Percentiles rank a stretch among this genome's conserved stretches.
Evolutionary conservation across 805 yeast genomes (phyloP).

Genomic region (Blastobotrys chiropterorum): DNA sequence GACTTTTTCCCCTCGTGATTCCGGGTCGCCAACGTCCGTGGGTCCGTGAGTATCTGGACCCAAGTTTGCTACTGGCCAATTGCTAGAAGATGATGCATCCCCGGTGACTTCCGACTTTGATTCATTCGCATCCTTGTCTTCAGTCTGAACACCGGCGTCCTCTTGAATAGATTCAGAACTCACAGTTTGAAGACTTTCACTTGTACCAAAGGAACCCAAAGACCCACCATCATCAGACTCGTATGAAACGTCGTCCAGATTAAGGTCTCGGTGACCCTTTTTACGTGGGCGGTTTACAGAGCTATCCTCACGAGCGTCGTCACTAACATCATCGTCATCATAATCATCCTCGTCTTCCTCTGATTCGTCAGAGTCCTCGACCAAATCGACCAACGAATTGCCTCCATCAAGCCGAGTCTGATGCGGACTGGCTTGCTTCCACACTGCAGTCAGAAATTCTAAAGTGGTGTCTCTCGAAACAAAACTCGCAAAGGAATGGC

Average conservation of each 20-base stretch:
- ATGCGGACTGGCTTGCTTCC: conserved; percentile 44
- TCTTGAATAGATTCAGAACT: neutral
- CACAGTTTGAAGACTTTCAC: neutral
- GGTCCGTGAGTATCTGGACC: conserved; percentile 65
- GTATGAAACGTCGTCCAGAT: neutral
- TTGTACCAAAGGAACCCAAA: conserved; percentile 6
- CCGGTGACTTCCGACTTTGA: conserved; percentile 6
- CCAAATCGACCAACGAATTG: neutral
- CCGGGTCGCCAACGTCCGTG: conserved; percentile 46
- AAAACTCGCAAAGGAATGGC: conserved; percentile 82
- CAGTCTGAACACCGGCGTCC: neutral
- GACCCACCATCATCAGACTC: conserved; percentile 1
- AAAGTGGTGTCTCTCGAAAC: conserved; percentile 72
- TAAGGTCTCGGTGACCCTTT: neutral
- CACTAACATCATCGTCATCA: neutral
- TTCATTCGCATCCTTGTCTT: conserved; percentile 5
- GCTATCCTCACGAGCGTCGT: neutral
- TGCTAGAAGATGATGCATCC: conserved; percentile 1
- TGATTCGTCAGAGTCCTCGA: neutral
- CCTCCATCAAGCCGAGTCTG: conserved; percentile 19
- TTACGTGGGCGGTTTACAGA: neutral
- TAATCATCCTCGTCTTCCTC: conserved; percentile 1
- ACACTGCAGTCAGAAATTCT: conserved; percentile 60
- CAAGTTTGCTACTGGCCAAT: conserved; percentile 34
- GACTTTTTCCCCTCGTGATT: conserved; percentile 43